Evolutionary conservation across 345 rosid species (phyloP), one percentile per base, ranked within the genome.

Genomic region (Carallia brachiata): DNA sequence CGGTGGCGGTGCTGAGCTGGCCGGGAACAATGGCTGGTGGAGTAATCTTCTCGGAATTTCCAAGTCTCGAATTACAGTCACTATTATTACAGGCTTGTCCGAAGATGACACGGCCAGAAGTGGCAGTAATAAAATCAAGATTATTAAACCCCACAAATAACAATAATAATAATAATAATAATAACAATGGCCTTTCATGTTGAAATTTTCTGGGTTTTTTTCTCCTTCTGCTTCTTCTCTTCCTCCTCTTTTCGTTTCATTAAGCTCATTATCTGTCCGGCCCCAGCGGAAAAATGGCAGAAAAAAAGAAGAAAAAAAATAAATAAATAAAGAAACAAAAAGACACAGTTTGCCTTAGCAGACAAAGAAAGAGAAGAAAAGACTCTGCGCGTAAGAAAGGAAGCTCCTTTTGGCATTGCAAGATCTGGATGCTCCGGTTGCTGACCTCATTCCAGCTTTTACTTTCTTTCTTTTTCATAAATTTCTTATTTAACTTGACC

Each of bases 1-100:
- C 6, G 91, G 87, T 19, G 91, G 91, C 23, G 91, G 88, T 1
- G 85, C 78, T 1, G 91, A 73, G 71, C 52, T 66, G 1, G 48
- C 96, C 13, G 98, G 97, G 48, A 84, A 90, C 67, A 93, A 71
- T 52, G 98, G 98, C 78, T 93, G 97, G 71, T 93, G 98, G 36
- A 93, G 89, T 73, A 93, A 77, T 77, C 98, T 82, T 23, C 98
- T 80, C 62, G 71, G 81, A 74, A 60, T 31, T 66, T 54, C 59
- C 61, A 44, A 44, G 67, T 44, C 44, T 36, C 34, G 68, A 59
- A 67, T 27, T 23, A 3, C 6, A 50, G 72, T 6, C 23, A 23
- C 23, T 40, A 18, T 47, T 50, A 55, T 31, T 48, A 53, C 15
- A 36, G 74, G 37, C 15, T 39, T 53, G 69, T 59, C 19, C 1